These are phyloP conservation scores for Dichomitus squalens DNA, from an alignment of 1,284 basidiomycete genomes.

Conservation along the genomic window DNA sequence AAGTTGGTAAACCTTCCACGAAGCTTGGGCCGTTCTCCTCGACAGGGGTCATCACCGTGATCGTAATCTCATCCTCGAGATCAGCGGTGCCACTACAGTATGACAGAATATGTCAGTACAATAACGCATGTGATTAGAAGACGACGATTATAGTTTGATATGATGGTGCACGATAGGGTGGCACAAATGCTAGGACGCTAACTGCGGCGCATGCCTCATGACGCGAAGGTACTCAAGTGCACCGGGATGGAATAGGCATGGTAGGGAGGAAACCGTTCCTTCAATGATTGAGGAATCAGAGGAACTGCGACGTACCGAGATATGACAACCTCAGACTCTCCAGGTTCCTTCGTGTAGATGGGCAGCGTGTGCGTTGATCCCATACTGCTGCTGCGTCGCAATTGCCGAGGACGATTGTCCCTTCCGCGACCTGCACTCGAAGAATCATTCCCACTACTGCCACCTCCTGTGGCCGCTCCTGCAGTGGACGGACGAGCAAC, in stretches of 20 bases:
- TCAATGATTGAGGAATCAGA: background rate
- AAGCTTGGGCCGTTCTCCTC: constrained; percentile 13
- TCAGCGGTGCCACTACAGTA: constrained; percentile 17
- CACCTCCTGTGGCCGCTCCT: background rate
- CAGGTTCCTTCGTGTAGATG: constrained; percentile 73
- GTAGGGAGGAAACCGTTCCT: background rate
- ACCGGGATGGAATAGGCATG: too few species aligned
- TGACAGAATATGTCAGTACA: background rate
- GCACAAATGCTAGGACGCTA: too few species aligned
- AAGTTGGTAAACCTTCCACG: background rate
- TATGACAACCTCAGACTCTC: constrained; percentile 72
- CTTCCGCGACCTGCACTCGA: constrained; percentile 2
- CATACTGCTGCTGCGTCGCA: constrained; percentile 42
- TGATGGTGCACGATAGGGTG: too few species aligned
- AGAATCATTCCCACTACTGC: background rate
- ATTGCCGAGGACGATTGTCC: constrained; percentile 2
- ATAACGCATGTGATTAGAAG: background rate
- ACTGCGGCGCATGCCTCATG: too few species aligned
- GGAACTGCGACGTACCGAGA: constrained; percentile 45
- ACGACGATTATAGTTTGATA: background rate
- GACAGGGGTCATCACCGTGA: constrained; percentile 21
- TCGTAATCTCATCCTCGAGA: constrained; percentile 20
- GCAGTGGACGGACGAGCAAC: constrained; percentile 7
- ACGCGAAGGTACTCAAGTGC: too few species aligned
- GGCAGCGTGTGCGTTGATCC: constrained; percentile 71